phyloP scores from a whole-genome alignment of 345 rosid species.

The Rubroshorea leprosula region DNA sequence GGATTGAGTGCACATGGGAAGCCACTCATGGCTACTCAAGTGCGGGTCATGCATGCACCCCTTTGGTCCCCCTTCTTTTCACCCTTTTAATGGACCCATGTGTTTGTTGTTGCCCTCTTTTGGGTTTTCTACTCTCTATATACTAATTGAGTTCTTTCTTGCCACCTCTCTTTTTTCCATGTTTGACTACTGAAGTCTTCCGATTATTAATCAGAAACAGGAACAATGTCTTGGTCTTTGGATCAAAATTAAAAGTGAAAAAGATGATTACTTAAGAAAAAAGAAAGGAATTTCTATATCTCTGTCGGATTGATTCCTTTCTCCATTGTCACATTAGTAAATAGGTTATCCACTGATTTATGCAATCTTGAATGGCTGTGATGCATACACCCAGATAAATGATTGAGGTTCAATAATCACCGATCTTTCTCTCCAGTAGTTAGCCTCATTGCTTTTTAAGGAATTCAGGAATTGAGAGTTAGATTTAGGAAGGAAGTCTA shows the following conservation, averaged over 20 bases:
- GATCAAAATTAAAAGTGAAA: background rate
- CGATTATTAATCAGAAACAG: background rate
- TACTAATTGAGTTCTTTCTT: background rate
- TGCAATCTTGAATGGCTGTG: no score
- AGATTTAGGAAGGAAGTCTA: no score
- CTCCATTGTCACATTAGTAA: no score
- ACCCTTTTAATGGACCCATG: constrained; percentile 32
- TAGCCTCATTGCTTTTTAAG: no score
- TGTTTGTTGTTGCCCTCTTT: constrained; percentile 20
- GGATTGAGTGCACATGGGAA: constrained; percentile 64
- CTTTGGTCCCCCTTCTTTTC: constrained; percentile 35
- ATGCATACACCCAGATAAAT: no score
- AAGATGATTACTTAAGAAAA: background rate
- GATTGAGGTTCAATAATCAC: no score
- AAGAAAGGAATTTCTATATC: constrained; percentile 8
- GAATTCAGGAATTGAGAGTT: no score
- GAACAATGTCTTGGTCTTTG: constrained; percentile 1
- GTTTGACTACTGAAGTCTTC: constrained; percentile 10
- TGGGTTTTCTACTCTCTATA: background rate
- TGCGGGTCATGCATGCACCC: constrained; percentile 26
- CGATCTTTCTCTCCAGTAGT: no score
- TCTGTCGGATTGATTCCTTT: background rate
- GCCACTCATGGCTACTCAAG: constrained; percentile 56
- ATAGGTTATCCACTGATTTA: no score
- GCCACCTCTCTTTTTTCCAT: background rate